These are phyloP conservation scores for Hemerocallis citrina DNA, from an alignment of 106 monocot species.

Conservation along the genomic window DNA sequence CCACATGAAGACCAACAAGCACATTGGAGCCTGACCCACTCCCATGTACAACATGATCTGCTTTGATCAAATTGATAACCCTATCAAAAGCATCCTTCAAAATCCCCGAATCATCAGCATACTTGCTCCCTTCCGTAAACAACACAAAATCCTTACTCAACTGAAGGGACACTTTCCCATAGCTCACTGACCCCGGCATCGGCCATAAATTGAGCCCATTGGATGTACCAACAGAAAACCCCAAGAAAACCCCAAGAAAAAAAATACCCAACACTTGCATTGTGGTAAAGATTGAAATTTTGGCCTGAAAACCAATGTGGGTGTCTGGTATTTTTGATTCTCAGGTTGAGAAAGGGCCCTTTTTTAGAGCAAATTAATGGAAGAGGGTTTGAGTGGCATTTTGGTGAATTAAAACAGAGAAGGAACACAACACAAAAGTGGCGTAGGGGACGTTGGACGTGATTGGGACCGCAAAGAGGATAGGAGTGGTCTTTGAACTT, in stretches of 20 bases:
- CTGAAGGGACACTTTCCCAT: conserved; percentile 36
- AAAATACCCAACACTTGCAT: neutral
- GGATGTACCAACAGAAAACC: neutral
- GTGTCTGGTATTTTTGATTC: too few relatives aligned
- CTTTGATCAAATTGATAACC: conserved; percentile 35
- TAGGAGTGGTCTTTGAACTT: too few relatives aligned
- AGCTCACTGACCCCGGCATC: conserved; percentile 47
- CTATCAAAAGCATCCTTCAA: conserved; percentile 61
- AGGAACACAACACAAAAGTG: too few relatives aligned
- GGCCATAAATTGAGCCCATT: conserved; percentile 72
- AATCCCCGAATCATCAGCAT: conserved; percentile 44
- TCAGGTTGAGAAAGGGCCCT: too few relatives aligned
- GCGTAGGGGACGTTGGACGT: too few relatives aligned
- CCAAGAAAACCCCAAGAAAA: conserved; percentile 8
- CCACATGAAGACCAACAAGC: conserved; percentile 46
- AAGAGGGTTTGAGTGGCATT: too few relatives aligned
- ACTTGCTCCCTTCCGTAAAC: conserved; percentile 50
- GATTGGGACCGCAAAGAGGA: too few relatives aligned
- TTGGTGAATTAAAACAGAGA: too few relatives aligned
- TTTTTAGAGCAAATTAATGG: too few relatives aligned
- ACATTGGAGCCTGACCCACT: conserved; percentile 12
- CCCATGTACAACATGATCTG: conserved; percentile 26
- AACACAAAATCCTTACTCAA: conserved; percentile 46
- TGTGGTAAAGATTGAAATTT: too few relatives aligned
- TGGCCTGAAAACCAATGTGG: too few relatives aligned